Evolutionary conservation across 148 eudicot genomes (phyloP).

Genomic region (Amaranthus hypochondriacus): DNA sequence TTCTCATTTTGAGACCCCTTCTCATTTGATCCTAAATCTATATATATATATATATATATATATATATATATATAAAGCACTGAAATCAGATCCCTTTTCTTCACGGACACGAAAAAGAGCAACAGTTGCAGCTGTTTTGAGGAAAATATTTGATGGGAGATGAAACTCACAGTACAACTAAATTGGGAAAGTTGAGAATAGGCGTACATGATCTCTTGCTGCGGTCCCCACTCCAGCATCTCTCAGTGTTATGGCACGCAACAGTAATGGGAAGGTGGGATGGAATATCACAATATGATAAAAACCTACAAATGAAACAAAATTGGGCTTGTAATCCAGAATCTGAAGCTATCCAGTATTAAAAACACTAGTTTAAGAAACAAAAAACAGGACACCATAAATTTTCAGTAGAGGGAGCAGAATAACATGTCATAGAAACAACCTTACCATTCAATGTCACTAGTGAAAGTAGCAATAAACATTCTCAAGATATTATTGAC

Average conservation of each 20-base stretch:
- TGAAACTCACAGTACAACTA: slow-evolving; percentile 72
- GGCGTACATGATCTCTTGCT: slow-evolving; percentile 61
- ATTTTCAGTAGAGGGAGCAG: neutral
- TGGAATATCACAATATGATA: slow-evolving; percentile 76
- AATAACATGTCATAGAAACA: neutral
- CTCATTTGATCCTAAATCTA: too few relatives aligned
- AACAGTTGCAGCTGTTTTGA: neutral
- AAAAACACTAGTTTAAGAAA: neutral
- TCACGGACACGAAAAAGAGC: neutral
- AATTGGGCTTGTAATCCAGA: slow-evolving; percentile 12
- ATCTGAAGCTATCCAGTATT: neutral
- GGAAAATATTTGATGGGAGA: slow-evolving; percentile 6
- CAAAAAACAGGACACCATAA: neutral
- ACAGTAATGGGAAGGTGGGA: slow-evolving; percentile 67
- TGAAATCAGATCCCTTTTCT: neutral
- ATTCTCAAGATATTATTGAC: slow-evolving; percentile 53
- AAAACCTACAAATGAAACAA: slow-evolving; percentile 51
- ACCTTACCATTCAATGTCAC: slow-evolving; percentile 71
- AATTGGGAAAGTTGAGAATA: slow-evolving; percentile 64
- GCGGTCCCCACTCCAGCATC: slow-evolving; percentile 74
- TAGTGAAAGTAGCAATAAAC: slow-evolving; percentile 83
- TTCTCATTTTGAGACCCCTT: too few relatives aligned
- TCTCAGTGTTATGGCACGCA: slow-evolving; percentile 74
- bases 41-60: too few relatives aligned
- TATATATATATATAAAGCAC: neutral